These are phyloP conservation scores for Annulohypoxylon truncatum DNA, from an alignment of 2,329 filamentous ascomycete genomes.

Conservation along the genomic window DNA sequence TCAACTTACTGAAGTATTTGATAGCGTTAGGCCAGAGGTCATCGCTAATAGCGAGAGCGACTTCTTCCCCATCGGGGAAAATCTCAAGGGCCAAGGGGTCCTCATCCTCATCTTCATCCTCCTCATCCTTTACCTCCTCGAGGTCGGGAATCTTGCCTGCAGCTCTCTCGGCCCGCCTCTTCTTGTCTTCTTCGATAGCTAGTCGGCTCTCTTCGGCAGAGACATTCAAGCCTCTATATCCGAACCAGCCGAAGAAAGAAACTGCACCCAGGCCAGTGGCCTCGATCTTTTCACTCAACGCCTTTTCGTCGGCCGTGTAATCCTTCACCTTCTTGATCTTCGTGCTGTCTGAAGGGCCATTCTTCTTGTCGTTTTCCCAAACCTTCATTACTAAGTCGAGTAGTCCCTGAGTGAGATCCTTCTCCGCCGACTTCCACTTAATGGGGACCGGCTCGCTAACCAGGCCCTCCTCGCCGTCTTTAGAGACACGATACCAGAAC, in stretches of 20 bases:
- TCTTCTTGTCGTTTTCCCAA: conserved; percentile 69
- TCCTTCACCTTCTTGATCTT: conserved; percentile 66
- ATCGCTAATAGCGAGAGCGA: conserved; percentile 84
- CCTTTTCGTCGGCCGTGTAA: conserved; percentile 64
- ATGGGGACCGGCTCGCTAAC: conserved; percentile 92
- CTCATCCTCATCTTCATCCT: conserved; percentile 69
- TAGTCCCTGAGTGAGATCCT: conserved; percentile 85
- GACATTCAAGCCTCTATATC: conserved; percentile 77
- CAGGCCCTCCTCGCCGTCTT: conserved; percentile 77
- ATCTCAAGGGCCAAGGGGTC: conserved; percentile 81
- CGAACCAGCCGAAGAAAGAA: conserved; percentile 93
- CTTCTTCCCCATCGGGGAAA: conserved; percentile 86
- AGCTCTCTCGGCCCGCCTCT: conserved; percentile 63
- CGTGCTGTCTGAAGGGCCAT: conserved; percentile 51
- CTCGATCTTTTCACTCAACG: conserved; percentile 67
- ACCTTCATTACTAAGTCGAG: conserved; percentile 78
- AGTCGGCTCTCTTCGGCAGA: conserved; percentile 76
- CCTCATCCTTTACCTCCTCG: conserved; percentile 66
- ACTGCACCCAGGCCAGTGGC: conserved; percentile 71
- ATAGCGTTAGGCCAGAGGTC: conserved; percentile 90
- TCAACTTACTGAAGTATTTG: conserved; percentile 85
- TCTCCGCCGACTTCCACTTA: conserved; percentile 80
- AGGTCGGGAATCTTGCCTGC: conserved; percentile 64
- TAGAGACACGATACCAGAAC: conserved; percentile 83
- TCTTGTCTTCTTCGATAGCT: conserved; percentile 69